Evolutionary conservation across 176 grass and related monocot species (phyloP).

Genomic region (Eragrostis nindensis): DNA sequence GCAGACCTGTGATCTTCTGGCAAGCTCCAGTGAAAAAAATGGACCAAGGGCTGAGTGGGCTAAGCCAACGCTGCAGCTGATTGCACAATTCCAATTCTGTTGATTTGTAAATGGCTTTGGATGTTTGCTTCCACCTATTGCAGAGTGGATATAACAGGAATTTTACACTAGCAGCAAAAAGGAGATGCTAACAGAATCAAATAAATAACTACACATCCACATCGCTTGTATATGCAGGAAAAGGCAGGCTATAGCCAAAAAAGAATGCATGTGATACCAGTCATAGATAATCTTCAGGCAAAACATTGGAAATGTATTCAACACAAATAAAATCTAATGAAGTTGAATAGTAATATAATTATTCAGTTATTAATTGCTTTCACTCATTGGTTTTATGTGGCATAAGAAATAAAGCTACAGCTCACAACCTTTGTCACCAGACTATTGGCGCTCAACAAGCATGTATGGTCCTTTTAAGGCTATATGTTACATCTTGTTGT

Average conservation of each 20-base stretch:
- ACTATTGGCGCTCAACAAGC: too few species aligned
- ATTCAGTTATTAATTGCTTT: not conserved
- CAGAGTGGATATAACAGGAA: conserved; percentile 32
- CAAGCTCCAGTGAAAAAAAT: conserved; percentile 74
- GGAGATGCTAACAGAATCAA: conserved; percentile 3
- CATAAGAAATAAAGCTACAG: too few species aligned
- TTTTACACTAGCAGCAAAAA: conserved; percentile 27
- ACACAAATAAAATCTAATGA: not conserved
- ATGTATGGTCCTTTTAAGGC: too few species aligned
- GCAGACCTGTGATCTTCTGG: conserved; percentile 59
- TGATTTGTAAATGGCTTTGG: conserved; percentile 54
- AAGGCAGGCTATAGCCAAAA: too few species aligned
- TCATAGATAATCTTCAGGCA: not conserved
- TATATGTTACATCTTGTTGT: too few species aligned
- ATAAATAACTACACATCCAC: conserved; percentile 23
- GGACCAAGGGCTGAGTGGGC: conserved; percentile 82
- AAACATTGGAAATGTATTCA: not conserved
- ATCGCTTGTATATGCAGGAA: conserved; percentile 8
- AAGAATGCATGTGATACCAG: too few species aligned
- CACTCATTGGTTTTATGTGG: too few species aligned
- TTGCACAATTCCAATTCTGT: conserved; percentile 83
- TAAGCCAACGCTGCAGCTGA: conserved; percentile 77
- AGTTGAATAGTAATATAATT: conserved; percentile 12
- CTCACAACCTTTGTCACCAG: too few species aligned
- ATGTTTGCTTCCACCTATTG: conserved; percentile 57